Percentiles rank a stretch among this genome's conserved stretches.
These are phyloP conservation scores for Lipomyces chichibuensis DNA, from an alignment of 805 yeast species.

Conservation along the genomic window DNA sequence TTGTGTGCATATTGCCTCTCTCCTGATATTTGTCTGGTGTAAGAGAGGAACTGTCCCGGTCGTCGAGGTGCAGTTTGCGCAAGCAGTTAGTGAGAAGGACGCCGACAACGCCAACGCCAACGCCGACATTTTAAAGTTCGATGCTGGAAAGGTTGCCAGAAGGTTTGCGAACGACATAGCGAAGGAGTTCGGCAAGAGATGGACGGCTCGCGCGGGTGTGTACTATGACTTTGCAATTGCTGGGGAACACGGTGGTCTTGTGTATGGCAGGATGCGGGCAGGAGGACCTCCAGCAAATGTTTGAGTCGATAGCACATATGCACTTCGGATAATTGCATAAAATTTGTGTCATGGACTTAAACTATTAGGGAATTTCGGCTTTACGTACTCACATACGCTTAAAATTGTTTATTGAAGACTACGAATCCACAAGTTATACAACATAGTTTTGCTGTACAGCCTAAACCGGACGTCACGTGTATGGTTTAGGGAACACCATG, in stretches of 20 bases:
- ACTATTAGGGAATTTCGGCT: no score
- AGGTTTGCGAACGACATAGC: slow-evolving; percentile 1
- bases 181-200: neutral
- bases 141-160: slow-evolving; percentile 1
- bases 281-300: neutral
- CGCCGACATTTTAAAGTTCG: neutral
- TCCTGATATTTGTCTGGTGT: neutral
- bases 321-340: no score
- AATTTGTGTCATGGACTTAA: no score
- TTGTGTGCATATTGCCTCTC: neutral
- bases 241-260: neutral
- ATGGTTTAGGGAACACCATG: no score
- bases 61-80: neutral
- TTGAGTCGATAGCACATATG: neutral
- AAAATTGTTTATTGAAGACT: no score
- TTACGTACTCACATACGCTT: no score
- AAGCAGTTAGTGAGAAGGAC: neutral
- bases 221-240: neutral
- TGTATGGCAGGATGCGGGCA: neutral
- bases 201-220: neutral
- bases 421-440: no score
- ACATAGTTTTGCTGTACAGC: no score
- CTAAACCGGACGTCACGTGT: no score
- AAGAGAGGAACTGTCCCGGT: neutral
- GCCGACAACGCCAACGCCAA: neutral